Conservation (phyloP, 768 basidiomycete genomes). For the Leccinum truebloodii region DNA sequence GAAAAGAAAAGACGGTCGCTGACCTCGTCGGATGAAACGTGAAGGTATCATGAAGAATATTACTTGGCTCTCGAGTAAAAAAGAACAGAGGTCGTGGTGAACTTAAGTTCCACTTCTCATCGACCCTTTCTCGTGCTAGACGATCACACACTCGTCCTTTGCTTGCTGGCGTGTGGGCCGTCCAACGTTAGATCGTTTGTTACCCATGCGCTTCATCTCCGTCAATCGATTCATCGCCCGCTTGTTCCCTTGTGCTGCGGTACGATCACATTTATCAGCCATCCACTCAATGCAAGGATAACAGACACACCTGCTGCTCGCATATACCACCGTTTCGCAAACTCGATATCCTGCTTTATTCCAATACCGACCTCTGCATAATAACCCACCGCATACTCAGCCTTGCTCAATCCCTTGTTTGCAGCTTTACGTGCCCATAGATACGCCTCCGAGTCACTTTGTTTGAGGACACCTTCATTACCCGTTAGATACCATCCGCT, state of each 20-base stretch:
- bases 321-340: slow-evolving; percentile 99
- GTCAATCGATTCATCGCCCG: slow-evolving; percentile 95
- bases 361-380: slow-evolving; percentile 98
- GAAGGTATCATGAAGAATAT: slow-evolving; percentile 16
- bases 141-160: slow-evolving; percentile 89
- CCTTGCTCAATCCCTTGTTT: slow-evolving; percentile 94
- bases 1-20: neutral
- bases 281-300: neutral
- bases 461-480: slow-evolving; percentile 92
- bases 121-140: slow-evolving; percentile 37
- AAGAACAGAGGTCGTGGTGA: slow-evolving; percentile 6
- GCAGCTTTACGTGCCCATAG: slow-evolving; percentile 96
- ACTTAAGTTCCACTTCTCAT: slow-evolving; percentile 11
- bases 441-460: slow-evolving; percentile 98
- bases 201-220: slow-evolving; percentile 90
- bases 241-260: slow-evolving; percentile 93
- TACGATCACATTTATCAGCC: slow-evolving; percentile 2
- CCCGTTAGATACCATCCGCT: slow-evolving; percentile 99
- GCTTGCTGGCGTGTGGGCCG: slow-evolving; percentile 94
- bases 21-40: slow-evolving; percentile 8
- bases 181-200: slow-evolving; percentile 71
- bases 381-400: slow-evolving; percentile 98
- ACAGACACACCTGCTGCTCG: slow-evolving; percentile 84
- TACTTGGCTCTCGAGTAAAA: neutral
- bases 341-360: slow-evolving; percentile 92